Base-by-base conservation (phyloP, 2,329 filamentous ascomycete species). In the Penicillium sp. region DNA sequence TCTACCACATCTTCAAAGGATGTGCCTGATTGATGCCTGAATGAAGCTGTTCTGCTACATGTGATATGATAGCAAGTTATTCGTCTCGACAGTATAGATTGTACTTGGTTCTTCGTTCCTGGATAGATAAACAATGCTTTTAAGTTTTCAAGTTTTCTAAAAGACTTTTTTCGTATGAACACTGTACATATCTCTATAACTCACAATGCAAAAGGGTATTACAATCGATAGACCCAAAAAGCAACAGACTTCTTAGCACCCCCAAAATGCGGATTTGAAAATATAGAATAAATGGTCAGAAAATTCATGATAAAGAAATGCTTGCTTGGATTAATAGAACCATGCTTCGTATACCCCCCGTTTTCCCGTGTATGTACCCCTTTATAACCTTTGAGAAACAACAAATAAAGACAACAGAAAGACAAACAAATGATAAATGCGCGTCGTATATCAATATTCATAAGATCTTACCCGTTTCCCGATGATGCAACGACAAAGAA, bases 391-490 rank as follows among this genome's bases (percentile, higher is more conserved):
- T 40, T 8, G 4, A 33, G 14, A 40, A 40, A 18, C 16, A 3
- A 40, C 14, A n/a, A 42, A 42, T 21, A 43, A 43, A 43, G 16
- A 42, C 1, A 42, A 42, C 6, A 42, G 4, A 18, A 20, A 20
- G 4, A 23, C 18, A 43, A 43, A 20, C 18, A 18, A 12, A 43
- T 43, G 18, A 21, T 43, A 23, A 35, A 43, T 16, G 38, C 38
- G n/a, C 20, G 38, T 20, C 18, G 16, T 21, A 43, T 12, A 43
- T 20, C 11, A 47, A 21, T 5, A 18, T 42, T 48, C 52, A 16
- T 55, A 42, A 56, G 47, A 56, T 56, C 11, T 56, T 56, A 51
- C 47, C 38, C 54, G 47, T 50, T 56, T 56, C 47, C 53, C 35
- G 23, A 38, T 45, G 53, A 56, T 56, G 47, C 53, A 56, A 47